Base-by-base conservation (phyloP, 768 basidiomycete species). In the Calocera viscosa region DNA sequence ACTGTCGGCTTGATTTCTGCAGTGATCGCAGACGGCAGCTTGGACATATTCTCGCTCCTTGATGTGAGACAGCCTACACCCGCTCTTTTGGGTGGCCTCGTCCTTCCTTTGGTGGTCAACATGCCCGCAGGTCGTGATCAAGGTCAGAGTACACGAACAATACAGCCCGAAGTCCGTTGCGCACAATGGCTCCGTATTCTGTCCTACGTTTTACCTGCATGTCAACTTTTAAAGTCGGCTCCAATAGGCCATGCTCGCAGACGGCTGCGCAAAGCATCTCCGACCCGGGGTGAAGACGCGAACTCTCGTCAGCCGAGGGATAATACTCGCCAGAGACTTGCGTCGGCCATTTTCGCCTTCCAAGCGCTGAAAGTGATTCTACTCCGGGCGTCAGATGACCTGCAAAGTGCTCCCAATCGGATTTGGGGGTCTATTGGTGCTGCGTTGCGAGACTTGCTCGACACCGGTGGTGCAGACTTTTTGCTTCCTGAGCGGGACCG, bases 331-430 rank as follows among this genome's bases (percentile, higher is more conserved):
- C 49, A 66, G 35, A 14, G 40, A 16, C 60, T 68, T 0, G 66
- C 77, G 66, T 74, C 72, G 17, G 66, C 79, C 12, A 77, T 83
- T 63, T 76, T 83, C 0, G 82, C 83, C 0, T 71, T 90, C 28
- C 89, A 90, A 73, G 79, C 86, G 17, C 75, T 90, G 70, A 90
- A 90, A 71, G 76, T 83, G 33, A 81, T 90, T 69, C 70, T 88
- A 17, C 75, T 89, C 60, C 83, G 86, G 19, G 88, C 83, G 0
- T 82, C 82, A 63, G 77, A 78, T 22, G 88, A 88, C 60, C 76
- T 90, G 17, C 83, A 84, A 1, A 74, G 75, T 0, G 74, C 78
- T 35, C 71, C 86, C 11, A 82, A 84, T 17, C 83, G 82, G 12
- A 77, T 87, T 22, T 91, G 88, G 88, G 74, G 77, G 22, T 79